A percentile compares a stretch with the other conserved stretches of the same genome.
Conservation (phyloP, 192 early-diverging fungal species). For the Podila verticillata region DNA sequence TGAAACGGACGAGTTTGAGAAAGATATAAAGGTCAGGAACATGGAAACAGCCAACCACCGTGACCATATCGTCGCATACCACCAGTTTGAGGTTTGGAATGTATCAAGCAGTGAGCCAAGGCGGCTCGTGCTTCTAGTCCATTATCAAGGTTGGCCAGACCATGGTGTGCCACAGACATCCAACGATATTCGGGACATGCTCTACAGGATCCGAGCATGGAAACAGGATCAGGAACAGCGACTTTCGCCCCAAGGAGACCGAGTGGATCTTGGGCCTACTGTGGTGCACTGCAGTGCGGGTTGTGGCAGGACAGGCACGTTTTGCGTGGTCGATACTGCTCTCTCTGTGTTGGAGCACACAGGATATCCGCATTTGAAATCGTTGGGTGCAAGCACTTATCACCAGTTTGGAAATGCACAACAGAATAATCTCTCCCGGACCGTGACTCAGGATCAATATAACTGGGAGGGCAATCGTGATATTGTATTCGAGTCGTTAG, state of each 20-base stretch:
- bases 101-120: background rate
- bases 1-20: slow-evolving; percentile 29
- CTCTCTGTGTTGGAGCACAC: slow-evolving; percentile 32
- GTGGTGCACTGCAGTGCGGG: slow-evolving; percentile 91
- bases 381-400: background rate
- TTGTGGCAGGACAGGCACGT: slow-evolving; percentile 87
- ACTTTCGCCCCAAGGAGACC: background rate
- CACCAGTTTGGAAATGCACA: too few species aligned
- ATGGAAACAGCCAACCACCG: background rate
- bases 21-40: slow-evolving; percentile 10
- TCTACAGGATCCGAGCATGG: slow-evolving; percentile 41
- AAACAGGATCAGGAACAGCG: slow-evolving; percentile 33
- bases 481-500: slow-evolving; percentile 69
- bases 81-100: slow-evolving; percentile 34
- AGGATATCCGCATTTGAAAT: slow-evolving; percentile 10
- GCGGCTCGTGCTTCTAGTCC: slow-evolving; percentile 68
- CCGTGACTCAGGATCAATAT: slow-evolving; percentile 1
- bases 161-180: slow-evolving; percentile 74
- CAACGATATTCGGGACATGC: slow-evolving; percentile 59
- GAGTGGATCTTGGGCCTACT: slow-evolving; percentile 60
- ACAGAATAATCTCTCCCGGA: too few species aligned
- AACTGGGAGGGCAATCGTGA: slow-evolving; percentile 56
- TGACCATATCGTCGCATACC: slow-evolving; percentile 18
- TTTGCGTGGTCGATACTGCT: slow-evolving; percentile 75
- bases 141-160: slow-evolving; percentile 88